These are phyloP conservation scores for Nakaseomyces uthaithaninus DNA, from an alignment of 1,139 yeast genomes.

Conservation along the genomic window DNA sequence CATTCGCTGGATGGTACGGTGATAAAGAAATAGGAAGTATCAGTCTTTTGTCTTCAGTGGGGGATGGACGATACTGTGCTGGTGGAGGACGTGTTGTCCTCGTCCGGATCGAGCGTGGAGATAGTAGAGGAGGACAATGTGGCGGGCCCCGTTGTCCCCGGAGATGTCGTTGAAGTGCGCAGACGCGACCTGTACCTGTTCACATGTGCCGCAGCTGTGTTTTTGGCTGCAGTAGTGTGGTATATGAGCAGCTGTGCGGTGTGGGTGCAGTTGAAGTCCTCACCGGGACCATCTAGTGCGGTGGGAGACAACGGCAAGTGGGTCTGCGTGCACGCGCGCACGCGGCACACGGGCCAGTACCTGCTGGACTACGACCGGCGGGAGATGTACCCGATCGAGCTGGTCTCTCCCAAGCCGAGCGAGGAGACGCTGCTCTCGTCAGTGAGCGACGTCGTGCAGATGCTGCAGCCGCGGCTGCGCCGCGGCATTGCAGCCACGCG, in stretches of 20 bases:
- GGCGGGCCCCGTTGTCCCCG: not conserved
- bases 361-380: not conserved
- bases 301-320: not conserved
- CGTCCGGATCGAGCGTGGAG: conserved; percentile 5
- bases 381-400: not conserved
- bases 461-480: not conserved
- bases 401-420: not conserved
- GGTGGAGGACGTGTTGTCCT: conserved; percentile 3
- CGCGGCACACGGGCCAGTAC: conserved; percentile 1
- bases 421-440: conserved; percentile 2
- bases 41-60: not conserved
- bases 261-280: not conserved
- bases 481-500: not conserved
- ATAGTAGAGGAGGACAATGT: not conserved
- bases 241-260: not conserved
- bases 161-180: not conserved
- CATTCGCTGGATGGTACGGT: no score
- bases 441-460: not conserved
- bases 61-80: conserved; percentile 4
- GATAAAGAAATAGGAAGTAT: no score
- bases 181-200: not conserved
- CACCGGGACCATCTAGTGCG: no score
- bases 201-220: not conserved
- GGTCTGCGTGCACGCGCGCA: not conserved
- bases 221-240: not conserved